Base-by-base conservation (phyloP, 2,329 filamentous ascomycete genomes). In the Talaromyces funiculosus region DNA sequence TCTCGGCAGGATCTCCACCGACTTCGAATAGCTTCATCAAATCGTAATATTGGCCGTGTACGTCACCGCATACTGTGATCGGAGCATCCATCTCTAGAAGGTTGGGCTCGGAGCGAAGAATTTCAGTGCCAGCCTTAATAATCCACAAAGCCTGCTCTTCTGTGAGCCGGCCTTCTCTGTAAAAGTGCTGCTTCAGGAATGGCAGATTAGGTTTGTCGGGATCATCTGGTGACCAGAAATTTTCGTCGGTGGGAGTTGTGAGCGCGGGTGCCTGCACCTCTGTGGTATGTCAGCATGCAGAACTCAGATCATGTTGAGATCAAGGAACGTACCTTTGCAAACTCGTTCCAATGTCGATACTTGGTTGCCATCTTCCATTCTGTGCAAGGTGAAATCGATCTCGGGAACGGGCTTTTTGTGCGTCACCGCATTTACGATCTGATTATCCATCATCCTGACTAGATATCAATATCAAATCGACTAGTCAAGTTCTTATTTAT, bases 11-110 rank as follows among this genome's bases (percentile, higher is more conserved):
- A 75, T 99, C 94, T 65, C 94, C 94, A 67, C 94, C 94, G 56
- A 99, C 94, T 77, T 99, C 94, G 71, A 99, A 99, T 35, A 99
- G 84, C 82, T 99, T 99, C 94, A 99, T 99, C 73, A 99, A 79
- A 76, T 99, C 94, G 76, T 96, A 99, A 80, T 97, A 99, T 79
- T 99, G 94, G 67, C 94, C 94, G 77, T 99, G 94, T 59, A 99
- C 92, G 72, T 99, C 94, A 73, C 94, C 94, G 71, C 94, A 99
- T 55, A 99, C 94, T 9, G 94, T 99, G 73, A 99, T 99, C 63
- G 94, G 94, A 42, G 94, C 94, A 76, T 99, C 94, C 94, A 99
- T 99, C 82, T 99, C 94, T 67, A 99, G 83, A 66, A 99, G 82
- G 76, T 97, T 99, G 66, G 94, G 93, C 79, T 99, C 94, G 64